phyloP scores from a whole-genome alignment of 1,139 yeast genomes.

The Pichia sp. region DNA sequence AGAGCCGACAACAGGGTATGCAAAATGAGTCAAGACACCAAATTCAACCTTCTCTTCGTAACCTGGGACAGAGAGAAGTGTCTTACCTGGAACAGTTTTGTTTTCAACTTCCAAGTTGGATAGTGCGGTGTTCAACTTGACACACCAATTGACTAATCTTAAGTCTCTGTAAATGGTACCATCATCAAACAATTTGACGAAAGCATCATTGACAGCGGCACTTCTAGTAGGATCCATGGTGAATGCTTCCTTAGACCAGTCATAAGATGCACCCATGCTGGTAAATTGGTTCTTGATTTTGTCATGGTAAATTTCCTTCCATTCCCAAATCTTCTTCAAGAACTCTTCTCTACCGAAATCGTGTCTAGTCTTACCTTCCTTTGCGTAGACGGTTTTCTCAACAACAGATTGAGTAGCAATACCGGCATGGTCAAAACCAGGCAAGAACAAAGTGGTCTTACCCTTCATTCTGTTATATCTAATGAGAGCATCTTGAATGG shows the following conservation, averaged over 20 bases:
- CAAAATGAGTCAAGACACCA: conserved; percentile 92
- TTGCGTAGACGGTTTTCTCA: conserved; percentile 91
- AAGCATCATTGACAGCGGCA: conserved; percentile 83
- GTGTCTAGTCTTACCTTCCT: conserved; percentile 84
- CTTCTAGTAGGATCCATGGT: conserved; percentile 77
- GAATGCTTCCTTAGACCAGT: conserved; percentile 92
- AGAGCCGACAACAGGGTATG: conserved; percentile 82
- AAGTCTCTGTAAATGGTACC: conserved; percentile 94
- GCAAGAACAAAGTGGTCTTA: conserved; percentile 83
- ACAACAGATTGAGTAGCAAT: conserved; percentile 98
- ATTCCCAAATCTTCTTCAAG: conserved; percentile 88
- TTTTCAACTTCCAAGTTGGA: conserved; percentile 96
- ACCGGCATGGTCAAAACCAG: conserved; percentile 99
- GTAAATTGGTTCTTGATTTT: conserved; percentile 81
- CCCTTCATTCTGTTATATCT: conserved; percentile 98
- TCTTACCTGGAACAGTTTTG: conserved; percentile 78
- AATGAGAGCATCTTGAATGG: conserved; percentile 89
- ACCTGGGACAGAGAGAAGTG: conserved; percentile 78
- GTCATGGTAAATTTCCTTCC: conserved; percentile 92
- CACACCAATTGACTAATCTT: conserved; percentile 95
- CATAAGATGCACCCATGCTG: conserved; percentile 92
- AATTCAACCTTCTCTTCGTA: conserved; percentile 88
- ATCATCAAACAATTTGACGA: conserved; percentile 85
- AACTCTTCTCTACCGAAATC: conserved; percentile 92
- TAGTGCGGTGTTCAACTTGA: conserved; percentile 86